A percentile compares a stretch with the other conserved stretches of the same genome.
Conservation (phyloP, 371 early-diverging fungal species). For the Sanchytrium tribonematis region DNA sequence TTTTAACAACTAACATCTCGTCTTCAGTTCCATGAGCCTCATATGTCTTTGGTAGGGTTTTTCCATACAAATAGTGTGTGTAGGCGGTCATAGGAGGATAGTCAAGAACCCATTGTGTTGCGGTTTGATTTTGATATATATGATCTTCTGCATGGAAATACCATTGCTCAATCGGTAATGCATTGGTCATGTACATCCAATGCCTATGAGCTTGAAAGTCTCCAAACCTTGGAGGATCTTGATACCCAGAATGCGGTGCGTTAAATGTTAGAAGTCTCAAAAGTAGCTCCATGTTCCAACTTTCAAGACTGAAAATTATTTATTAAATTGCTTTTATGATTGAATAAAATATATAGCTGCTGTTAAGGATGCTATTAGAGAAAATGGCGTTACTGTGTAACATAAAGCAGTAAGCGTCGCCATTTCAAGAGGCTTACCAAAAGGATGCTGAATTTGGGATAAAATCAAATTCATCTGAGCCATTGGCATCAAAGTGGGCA, state of each 20-base stretch:
- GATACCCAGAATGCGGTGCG: constrained; percentile 9
- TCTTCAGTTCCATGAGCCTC: too few species aligned
- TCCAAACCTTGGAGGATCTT: constrained; percentile 45
- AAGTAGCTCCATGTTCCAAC: too few species aligned
- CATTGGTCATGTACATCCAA: constrained; percentile 74
- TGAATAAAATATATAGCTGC: neutral
- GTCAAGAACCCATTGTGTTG: constrained; percentile 89
- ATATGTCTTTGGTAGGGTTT: too few species aligned
- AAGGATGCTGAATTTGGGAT: neutral
- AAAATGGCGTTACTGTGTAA: neutral
- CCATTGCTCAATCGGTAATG: constrained; percentile 48
- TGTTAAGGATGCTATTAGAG: neutral
- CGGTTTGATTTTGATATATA: too few species aligned
- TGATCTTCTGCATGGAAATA: constrained; percentile 47
- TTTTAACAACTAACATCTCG: too few species aligned
- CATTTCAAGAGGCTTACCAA: neutral
- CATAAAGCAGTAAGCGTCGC: neutral
- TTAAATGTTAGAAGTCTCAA: too few species aligned
- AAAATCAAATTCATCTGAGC: neutral
- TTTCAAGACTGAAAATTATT: too few species aligned
- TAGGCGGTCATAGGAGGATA: constrained; percentile 84
- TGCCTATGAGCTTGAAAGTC: constrained; percentile 93
- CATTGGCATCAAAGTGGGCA: neutral
- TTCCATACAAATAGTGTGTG: constrained; percentile 64
- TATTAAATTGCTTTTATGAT: too few species aligned